These are phyloP conservation scores for Tricholoma matsutake DNA, from an alignment of 768 basidiomycete species.

Conservation along the genomic window DNA sequence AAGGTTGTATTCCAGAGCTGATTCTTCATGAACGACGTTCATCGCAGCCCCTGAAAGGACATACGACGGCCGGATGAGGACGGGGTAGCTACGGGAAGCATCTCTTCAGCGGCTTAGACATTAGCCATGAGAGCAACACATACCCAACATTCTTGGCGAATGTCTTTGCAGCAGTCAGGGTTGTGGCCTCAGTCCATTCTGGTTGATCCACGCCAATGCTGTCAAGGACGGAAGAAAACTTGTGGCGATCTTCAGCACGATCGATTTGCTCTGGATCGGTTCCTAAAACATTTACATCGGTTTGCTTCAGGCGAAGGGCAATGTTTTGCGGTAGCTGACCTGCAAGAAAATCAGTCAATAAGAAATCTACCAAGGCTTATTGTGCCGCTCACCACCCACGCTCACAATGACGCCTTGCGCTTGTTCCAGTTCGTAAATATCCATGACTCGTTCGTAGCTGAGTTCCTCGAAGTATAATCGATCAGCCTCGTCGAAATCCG, in stretches of 20 bases:
- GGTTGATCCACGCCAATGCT: conserved; percentile 96
- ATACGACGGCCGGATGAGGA: conserved; percentile 97
- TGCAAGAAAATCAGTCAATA: conserved; percentile 24
- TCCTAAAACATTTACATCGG: conserved; percentile 89
- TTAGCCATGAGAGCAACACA: conserved; percentile 18
- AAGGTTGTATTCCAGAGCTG: conserved; percentile 85
- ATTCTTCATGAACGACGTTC: conserved; percentile 96
- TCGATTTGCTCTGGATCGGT: conserved; percentile 96
- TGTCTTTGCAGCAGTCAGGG: conserved; percentile 83
- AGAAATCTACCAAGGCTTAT: neutral
- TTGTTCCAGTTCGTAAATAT: conserved; percentile 95
- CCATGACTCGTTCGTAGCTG: conserved; percentile 98
- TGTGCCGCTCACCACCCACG: conserved; percentile 73
- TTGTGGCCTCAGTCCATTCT: conserved; percentile 90
- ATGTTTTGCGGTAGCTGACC: conserved; percentile 99
- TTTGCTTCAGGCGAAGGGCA: conserved; percentile 89
- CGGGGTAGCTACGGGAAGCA: conserved; percentile 68
- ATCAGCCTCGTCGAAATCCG: conserved; percentile 99
- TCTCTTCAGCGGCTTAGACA: conserved; percentile 6
- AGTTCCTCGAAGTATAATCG: conserved; percentile 98
- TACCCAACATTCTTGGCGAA: conserved; percentile 85
- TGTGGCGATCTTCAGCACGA: conserved; percentile 97
- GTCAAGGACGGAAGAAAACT: conserved; percentile 97
- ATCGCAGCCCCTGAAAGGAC: conserved; percentile 98
- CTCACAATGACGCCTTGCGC: conserved; percentile 94